A percentile compares a stretch with the other conserved stretches of the same genome.
These are phyloP conservation scores for Sequoiadendron giganteum DNA, from an alignment of 75 land plant genomes.

Conservation along the genomic window DNA sequence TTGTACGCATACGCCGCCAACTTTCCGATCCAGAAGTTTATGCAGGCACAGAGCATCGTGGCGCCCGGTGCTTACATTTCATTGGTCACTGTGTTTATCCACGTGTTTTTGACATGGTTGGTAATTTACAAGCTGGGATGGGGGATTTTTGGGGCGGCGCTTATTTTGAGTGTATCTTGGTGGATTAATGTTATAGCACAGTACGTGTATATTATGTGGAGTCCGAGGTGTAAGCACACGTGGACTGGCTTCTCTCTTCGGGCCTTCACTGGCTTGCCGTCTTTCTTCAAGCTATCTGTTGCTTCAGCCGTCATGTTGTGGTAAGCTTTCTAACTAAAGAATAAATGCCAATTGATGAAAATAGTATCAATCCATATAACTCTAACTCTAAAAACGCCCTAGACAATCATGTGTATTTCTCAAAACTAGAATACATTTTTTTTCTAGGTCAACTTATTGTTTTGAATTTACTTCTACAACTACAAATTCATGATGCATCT, in stretches of 20 bases:
- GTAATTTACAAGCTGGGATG: constrained; percentile 29
- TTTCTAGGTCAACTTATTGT: too few relatives aligned
- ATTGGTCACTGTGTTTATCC: constrained; percentile 24
- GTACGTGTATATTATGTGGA: constrained; percentile 39
- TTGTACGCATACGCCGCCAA: constrained; percentile 54
- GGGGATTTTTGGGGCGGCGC: constrained; percentile 46
- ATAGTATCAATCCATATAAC: neutral
- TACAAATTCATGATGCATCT: too few relatives aligned
- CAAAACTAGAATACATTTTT: too few relatives aligned
- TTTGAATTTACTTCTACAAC: too few relatives aligned
- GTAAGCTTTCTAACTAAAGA: constrained; percentile 11
- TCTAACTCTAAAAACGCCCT: too few relatives aligned
- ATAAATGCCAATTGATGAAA: neutral
- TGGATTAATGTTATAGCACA: constrained; percentile 47
- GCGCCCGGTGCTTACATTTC: constrained; percentile 45
- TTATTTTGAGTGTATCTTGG: constrained; percentile 50
- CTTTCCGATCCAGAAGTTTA: constrained; percentile 58
- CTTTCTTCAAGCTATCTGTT: constrained; percentile 43
- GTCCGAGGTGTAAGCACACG: constrained; percentile 33
- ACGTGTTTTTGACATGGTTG: constrained; percentile 45
- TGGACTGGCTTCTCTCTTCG: constrained; percentile 45
- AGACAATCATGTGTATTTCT: neutral
- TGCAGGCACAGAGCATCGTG: constrained; percentile 69
- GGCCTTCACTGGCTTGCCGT: constrained; percentile 45
- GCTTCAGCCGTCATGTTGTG: constrained; percentile 71